These are phyloP conservation scores for Diaporthe sp. DNA, from an alignment of 2,329 filamentous ascomycete genomes.

Conservation along the genomic window DNA sequence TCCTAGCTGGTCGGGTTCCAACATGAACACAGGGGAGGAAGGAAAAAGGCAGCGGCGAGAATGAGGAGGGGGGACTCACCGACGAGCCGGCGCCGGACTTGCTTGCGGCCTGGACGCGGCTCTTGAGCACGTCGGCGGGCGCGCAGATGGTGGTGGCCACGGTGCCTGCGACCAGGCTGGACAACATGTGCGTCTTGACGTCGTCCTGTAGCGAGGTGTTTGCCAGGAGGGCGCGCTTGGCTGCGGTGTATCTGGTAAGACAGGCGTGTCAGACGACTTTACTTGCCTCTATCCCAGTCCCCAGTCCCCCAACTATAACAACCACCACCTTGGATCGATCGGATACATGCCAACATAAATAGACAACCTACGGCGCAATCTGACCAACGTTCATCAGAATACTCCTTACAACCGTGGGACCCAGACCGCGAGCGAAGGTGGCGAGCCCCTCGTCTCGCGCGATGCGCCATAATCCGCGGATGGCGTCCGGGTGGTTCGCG, in stretches of 20 bases:
- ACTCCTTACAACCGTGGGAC: constrained; percentile 58
- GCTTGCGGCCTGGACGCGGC: constrained; percentile 55
- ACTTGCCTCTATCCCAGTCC: too few species aligned
- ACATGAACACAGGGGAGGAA: not conserved
- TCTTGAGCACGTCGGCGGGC: constrained; percentile 61
- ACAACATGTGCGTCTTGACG: constrained; percentile 55
- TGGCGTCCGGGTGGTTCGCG: constrained; percentile 56
- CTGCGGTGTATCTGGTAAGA: constrained; percentile 49
- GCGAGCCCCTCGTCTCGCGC: constrained; percentile 55
- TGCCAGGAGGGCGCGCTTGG: constrained; percentile 51
- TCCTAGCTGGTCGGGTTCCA: too few species aligned
- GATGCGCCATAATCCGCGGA: constrained; percentile 52
- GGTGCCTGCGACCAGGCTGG: constrained; percentile 59
- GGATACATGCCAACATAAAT: not conserved
- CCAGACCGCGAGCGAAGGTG: constrained; percentile 56
- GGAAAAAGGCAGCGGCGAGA: not conserved
- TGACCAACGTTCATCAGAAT: constrained; percentile 63
- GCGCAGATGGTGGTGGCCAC: constrained; percentile 62
- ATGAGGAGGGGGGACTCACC: not conserved
- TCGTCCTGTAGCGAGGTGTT: constrained; percentile 53
- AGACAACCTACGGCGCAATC: constrained; percentile 57
- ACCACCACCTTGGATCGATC: too few species aligned
- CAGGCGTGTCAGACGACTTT: too few species aligned
- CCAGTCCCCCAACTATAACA: too few species aligned
- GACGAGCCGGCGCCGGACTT: constrained; percentile 39